phyloP scores from a whole-genome alignment of 805 yeast genomes.

The Yarrowia sp. region DNA sequence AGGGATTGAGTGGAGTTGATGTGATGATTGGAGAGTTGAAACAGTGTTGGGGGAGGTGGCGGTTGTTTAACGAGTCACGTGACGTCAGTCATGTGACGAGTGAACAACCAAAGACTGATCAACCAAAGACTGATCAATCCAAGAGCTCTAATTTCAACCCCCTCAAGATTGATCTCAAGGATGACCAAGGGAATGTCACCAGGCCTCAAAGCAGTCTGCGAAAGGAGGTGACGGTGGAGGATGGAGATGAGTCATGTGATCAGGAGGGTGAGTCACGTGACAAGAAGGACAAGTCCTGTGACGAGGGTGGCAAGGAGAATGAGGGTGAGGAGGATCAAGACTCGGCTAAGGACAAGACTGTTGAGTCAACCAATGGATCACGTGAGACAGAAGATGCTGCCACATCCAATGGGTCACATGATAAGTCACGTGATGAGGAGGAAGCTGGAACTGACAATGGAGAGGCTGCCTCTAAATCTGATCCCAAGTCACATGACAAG shows the following conservation, averaged over 20 bases:
- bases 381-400: neutral
- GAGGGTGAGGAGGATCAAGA: too few species aligned
- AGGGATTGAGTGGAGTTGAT: constrained; percentile 51
- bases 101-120: too few species aligned
- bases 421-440: neutral
- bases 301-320: constrained; percentile 33
- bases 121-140: too few species aligned
- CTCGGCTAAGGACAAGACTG: too few species aligned
- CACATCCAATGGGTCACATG: neutral
- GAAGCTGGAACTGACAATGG: too few species aligned
- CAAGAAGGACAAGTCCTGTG: constrained; percentile 18
- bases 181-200: neutral
- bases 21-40: constrained; percentile 48
- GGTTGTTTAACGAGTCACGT: constrained; percentile 48
- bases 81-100: too few species aligned
- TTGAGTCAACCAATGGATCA: neutral
- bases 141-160: too few species aligned
- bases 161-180: too few species aligned
- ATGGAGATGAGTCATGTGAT: neutral
- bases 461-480: too few species aligned
- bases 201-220: too few species aligned
- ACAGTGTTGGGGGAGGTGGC: constrained; percentile 50
- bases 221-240: too few species aligned
- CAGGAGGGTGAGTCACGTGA: constrained; percentile 37
- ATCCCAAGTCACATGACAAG: neutral